Conservation (phyloP, 306 rosid species). For the Vachellia pachyceras region DNA sequence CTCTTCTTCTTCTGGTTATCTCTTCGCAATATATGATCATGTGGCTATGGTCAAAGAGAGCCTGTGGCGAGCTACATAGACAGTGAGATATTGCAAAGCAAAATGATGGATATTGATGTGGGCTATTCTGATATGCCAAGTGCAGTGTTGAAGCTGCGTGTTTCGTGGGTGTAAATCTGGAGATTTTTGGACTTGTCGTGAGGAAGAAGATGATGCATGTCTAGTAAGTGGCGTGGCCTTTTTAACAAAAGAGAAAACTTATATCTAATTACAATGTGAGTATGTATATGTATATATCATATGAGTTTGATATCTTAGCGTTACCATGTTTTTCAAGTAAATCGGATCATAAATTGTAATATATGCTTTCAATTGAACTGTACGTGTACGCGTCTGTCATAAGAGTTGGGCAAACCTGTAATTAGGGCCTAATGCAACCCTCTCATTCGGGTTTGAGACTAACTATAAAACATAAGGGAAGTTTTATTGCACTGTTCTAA, state of each 20-base stretch:
- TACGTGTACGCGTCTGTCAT: no score
- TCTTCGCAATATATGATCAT: background rate
- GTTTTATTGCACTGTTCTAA: no score
- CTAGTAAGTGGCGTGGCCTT: background rate
- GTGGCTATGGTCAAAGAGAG: background rate
- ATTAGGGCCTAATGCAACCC: no score
- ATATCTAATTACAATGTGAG: no score
- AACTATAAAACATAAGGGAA: no score
- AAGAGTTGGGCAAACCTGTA: no score
- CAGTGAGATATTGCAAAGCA: background rate
- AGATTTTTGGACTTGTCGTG: background rate
- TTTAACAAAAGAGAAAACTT: background rate
- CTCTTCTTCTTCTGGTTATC: background rate
- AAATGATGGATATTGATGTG: background rate
- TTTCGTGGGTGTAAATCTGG: background rate
- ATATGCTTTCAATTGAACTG: no score
- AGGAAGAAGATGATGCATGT: background rate
- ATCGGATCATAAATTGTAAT: no score
- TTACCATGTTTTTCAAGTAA: no score
- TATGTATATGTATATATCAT: no score
- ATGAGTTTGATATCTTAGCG: no score
- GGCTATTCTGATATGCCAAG: background rate
- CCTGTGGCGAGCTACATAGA: background rate
- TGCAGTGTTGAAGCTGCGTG: background rate
- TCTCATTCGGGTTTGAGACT: no score